A percentile compares a stretch with the other conserved stretches of the same genome.
Evolutionary conservation across 2,329 filamentous ascomycete species (phyloP).

Genomic region (Claviceps maximensis): DNA sequence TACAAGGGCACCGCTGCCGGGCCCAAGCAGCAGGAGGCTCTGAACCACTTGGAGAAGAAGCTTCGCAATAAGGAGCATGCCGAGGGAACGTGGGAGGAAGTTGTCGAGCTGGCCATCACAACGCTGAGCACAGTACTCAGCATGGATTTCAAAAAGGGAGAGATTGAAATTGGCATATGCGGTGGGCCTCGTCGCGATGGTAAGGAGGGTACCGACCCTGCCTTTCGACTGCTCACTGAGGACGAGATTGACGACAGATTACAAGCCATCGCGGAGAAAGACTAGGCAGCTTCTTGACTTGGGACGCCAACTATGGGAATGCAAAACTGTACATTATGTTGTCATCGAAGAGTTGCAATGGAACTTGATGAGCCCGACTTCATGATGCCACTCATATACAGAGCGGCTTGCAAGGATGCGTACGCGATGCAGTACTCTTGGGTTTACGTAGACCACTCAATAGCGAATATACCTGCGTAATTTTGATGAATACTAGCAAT

Average conservation of each 20-base stretch:
- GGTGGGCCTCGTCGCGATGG: slow-evolving; percentile 76
- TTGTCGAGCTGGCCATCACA: slow-evolving; percentile 91
- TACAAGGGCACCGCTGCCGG: slow-evolving; percentile 98
- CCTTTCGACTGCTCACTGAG: slow-evolving; percentile 82
- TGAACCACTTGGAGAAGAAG: slow-evolving; percentile 99
- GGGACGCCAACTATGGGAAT: neutral
- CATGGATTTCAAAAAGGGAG: slow-evolving; percentile 99
- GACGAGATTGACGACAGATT: slow-evolving; percentile 97
- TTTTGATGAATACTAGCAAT: neutral
- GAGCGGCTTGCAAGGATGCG: neutral
- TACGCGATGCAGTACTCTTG: neutral
- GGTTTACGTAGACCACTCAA: neutral
- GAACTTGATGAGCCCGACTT: neutral
- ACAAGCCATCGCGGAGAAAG: slow-evolving; percentile 97
- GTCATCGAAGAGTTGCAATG: slow-evolving; percentile 1
- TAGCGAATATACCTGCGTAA: neutral
- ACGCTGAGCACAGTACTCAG: slow-evolving; percentile 92
- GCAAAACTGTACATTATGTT: neutral
- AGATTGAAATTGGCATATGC: slow-evolving; percentile 95
- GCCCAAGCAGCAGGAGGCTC: slow-evolving; percentile 95
- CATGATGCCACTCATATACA: neutral
- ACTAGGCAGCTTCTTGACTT: slow-evolving; percentile 40
- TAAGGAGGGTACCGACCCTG: slow-evolving; percentile 63
- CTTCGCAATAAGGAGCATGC: slow-evolving; percentile 97
- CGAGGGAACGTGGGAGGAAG: slow-evolving; percentile 89